Conservation (phyloP, 2,329 filamentous ascomycete genomes). For the Penicillium sp. region DNA sequence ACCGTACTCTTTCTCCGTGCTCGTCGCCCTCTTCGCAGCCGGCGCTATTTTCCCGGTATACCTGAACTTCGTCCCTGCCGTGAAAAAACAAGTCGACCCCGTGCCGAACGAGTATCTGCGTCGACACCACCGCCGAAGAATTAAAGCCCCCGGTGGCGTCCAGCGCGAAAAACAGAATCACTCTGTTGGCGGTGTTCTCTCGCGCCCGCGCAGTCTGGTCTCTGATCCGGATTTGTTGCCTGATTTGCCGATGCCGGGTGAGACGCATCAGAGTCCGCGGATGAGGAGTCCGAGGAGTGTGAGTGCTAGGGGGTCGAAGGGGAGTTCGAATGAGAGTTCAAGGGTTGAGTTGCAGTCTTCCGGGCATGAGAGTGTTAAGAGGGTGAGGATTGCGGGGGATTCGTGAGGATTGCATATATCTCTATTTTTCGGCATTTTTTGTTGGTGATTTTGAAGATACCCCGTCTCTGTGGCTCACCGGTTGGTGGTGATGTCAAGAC, state of each 20-base stretch:
- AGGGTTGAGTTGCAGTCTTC: constrained; percentile 7
- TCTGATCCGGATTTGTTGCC: constrained; percentile 32
- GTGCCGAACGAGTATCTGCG: constrained; percentile 47
- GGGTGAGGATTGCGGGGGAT: neutral
- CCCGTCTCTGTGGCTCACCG: neutral
- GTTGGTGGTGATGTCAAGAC: neutral
- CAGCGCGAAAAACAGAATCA: constrained; percentile 40
- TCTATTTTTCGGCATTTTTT: neutral
- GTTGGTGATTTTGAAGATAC: constrained; percentile 3
- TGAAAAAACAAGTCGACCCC: constrained; percentile 59
- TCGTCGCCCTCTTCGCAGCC: constrained; percentile 58
- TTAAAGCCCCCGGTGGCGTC: constrained; percentile 17
- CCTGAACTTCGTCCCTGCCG: constrained; percentile 56
- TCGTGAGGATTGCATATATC: neutral
- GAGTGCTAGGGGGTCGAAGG: constrained; percentile 2
- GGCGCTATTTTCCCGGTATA: constrained; percentile 62
- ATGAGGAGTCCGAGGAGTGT: neutral
- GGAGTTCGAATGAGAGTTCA: constrained; percentile 1
- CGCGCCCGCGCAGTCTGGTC: constrained; percentile 38
- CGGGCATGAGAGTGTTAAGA: neutral
- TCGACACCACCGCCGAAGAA: constrained; percentile 34
- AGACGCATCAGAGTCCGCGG: constrained; percentile 18
- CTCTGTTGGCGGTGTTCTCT: constrained; percentile 38
- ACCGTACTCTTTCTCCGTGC: constrained; percentile 59
- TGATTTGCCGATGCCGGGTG: constrained; percentile 26